phyloP scores from a whole-genome alignment of 2,329 filamentous ascomycete genomes.

The Cladosporium sp. region DNA sequence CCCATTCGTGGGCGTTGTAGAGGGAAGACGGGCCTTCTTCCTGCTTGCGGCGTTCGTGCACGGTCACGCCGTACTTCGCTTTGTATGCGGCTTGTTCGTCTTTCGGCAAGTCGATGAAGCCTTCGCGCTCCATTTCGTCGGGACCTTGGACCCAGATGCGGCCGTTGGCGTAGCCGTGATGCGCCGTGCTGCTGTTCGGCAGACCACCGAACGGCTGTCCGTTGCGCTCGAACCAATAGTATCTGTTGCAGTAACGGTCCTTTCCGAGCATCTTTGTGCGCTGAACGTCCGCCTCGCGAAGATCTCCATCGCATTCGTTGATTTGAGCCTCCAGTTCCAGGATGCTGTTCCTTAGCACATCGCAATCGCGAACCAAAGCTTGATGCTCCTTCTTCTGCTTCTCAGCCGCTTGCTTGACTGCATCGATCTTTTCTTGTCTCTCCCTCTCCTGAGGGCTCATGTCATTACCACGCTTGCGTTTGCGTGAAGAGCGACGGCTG shows the following conservation, averaged over 20 bases:
- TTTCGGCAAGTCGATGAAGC: slow-evolving; percentile 74
- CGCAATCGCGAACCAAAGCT: slow-evolving; percentile 82
- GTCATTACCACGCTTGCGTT: slow-evolving; percentile 53
- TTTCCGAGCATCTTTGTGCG: slow-evolving; percentile 86
- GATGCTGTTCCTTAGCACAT: slow-evolving; percentile 78
- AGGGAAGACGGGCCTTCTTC: slow-evolving; percentile 85
- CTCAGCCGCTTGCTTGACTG: slow-evolving; percentile 44
- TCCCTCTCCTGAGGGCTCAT: slow-evolving; percentile 56
- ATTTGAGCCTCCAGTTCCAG: slow-evolving; percentile 82
- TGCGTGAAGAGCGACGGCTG: slow-evolving; percentile 25
- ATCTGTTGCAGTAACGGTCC: slow-evolving; percentile 96
- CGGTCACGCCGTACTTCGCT: slow-evolving; percentile 72
- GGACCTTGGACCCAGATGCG: slow-evolving; percentile 96
- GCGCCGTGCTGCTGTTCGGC: slow-evolving; percentile 80
- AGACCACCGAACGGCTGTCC: slow-evolving; percentile 94
- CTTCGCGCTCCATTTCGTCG: slow-evolving; percentile 78
- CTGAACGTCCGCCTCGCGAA: slow-evolving; percentile 90
- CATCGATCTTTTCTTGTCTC: slow-evolving; percentile 49
- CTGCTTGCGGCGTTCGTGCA: slow-evolving; percentile 75
- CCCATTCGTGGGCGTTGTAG: slow-evolving; percentile 77
- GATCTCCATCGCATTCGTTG: slow-evolving; percentile 78
- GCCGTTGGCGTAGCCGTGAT: slow-evolving; percentile 87
- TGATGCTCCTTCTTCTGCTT: slow-evolving; percentile 81
- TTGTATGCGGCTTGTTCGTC: slow-evolving; percentile 73
- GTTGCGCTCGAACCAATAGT: slow-evolving; percentile 99